phyloP scores from a whole-genome alignment of 805 yeast genomes.

The Maudiozyma turicensis region DNA sequence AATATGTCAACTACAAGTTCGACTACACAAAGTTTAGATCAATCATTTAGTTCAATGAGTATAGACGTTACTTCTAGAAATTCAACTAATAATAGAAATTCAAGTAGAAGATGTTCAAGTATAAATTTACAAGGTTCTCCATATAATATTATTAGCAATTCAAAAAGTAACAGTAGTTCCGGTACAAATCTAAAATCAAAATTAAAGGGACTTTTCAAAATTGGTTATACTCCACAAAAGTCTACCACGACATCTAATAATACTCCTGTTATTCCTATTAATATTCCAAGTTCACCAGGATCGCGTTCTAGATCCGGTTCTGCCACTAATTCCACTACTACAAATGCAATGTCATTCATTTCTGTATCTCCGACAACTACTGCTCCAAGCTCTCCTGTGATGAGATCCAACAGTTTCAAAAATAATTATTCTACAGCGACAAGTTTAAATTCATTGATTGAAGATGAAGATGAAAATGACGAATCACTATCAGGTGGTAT shows the following conservation, averaged over 20 bases:
- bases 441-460: conserved; percentile 8
- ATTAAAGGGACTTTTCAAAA: conserved; percentile 1
- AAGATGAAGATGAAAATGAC: conserved; percentile 3
- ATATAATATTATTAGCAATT: not conserved
- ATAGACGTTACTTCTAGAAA: not conserved
- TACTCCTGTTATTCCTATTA: not conserved
- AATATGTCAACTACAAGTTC: not conserved
- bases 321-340: not conserved
- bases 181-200: not conserved
- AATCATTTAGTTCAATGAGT: not conserved
- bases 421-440: not conserved
- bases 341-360: not conserved
- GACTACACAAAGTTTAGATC: not conserved
- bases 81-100: not conserved
- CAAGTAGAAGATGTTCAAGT: not conserved
- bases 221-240: not conserved
- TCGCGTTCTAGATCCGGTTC: not conserved
- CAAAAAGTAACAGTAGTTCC: not conserved
- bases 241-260: not conserved
- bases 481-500: conserved; percentile 1
- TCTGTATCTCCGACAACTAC: not conserved
- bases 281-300: not conserved
- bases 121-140: not conserved
- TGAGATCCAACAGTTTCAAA: not conserved
- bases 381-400: not conserved